These are phyloP conservation scores for Scenedesmus sp. DNA, from an alignment of 163 green algal species.

Conservation along the genomic window DNA sequence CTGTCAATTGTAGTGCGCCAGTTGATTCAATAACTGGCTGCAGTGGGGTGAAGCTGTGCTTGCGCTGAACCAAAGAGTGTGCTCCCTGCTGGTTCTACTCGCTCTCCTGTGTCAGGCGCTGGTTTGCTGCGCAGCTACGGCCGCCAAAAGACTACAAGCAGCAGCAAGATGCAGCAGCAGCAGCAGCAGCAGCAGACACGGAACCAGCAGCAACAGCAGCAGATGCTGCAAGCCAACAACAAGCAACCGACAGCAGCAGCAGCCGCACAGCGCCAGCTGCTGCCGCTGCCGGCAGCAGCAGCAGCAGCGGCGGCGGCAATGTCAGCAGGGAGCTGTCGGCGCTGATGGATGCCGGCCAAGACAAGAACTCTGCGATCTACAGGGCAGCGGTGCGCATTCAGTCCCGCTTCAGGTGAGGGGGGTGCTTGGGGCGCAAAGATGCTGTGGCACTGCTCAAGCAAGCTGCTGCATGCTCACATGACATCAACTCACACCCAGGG, in stretches of 20 bases:
- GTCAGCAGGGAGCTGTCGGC: slow-evolving; percentile 18
- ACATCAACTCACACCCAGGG: too few relatives aligned
- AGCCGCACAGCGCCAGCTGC: slow-evolving; percentile 34
- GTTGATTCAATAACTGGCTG: too few relatives aligned
- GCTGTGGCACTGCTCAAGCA: too few relatives aligned
- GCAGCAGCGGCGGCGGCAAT: slow-evolving; percentile 14
- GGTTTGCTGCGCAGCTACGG: slow-evolving; percentile 68
- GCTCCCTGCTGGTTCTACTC: background rate
- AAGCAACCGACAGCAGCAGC: slow-evolving; percentile 38
- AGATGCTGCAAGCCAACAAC: slow-evolving; percentile 32
- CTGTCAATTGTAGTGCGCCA: too few relatives aligned
- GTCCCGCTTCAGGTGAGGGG: slow-evolving; percentile 42
- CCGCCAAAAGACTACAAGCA: slow-evolving; percentile 51
- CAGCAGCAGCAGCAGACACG: slow-evolving; percentile 33
- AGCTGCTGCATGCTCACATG: too few relatives aligned
- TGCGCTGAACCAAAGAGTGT: too few relatives aligned
- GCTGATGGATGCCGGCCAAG: slow-evolving; percentile 58
- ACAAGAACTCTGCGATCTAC: slow-evolving; percentile 72
- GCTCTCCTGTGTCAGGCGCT: slow-evolving; percentile 27
- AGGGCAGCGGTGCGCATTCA: slow-evolving; percentile 83
- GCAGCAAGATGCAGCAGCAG: slow-evolving; percentile 49
- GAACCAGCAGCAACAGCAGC: slow-evolving; percentile 13
- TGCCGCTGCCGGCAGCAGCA: background rate
- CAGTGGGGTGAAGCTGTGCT: too few relatives aligned
- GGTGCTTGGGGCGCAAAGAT: too few relatives aligned